Evolutionary conservation across 108 stramenopile species (phyloP).

Genomic region (Nitzschia sp.): DNA sequence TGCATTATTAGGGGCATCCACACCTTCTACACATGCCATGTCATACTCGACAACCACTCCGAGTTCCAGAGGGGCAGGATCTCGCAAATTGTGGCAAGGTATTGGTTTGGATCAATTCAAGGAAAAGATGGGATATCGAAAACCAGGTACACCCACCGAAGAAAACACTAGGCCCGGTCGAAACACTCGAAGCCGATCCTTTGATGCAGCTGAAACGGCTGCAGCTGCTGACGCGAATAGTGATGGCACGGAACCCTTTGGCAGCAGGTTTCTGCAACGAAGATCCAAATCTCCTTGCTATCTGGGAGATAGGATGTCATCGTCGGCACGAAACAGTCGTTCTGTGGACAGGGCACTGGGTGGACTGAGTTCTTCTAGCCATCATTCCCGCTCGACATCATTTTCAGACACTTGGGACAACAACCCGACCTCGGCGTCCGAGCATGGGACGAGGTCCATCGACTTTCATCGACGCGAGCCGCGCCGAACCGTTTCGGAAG

Average conservation of each 20-base stretch:
- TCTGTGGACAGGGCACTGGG: background rate
- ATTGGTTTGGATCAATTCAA: slow-evolving; percentile 20
- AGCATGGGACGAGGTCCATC: background rate
- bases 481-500: too few species aligned
- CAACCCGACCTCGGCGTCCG: background rate
- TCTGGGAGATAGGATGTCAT: background rate
- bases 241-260: too few species aligned
- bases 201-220: too few species aligned
- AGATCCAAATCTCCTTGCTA: background rate
- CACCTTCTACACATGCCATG: background rate
- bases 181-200: too few species aligned
- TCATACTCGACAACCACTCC: background rate
- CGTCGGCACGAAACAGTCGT: background rate
- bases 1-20: slow-evolving; percentile 5
- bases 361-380: background rate
- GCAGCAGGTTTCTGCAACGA: background rate
- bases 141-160: background rate
- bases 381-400: background rate
- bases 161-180: too few species aligned
- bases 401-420: background rate
- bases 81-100: slow-evolving; percentile 1
- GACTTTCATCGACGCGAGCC: too few species aligned
- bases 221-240: too few species aligned
- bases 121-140: slow-evolving; percentile 22
- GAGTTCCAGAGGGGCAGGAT: background rate